These are phyloP conservation scores for Tetragonia tetragonoides DNA, from an alignment of 148 eudicot genomes.

Conservation along the genomic window DNA sequence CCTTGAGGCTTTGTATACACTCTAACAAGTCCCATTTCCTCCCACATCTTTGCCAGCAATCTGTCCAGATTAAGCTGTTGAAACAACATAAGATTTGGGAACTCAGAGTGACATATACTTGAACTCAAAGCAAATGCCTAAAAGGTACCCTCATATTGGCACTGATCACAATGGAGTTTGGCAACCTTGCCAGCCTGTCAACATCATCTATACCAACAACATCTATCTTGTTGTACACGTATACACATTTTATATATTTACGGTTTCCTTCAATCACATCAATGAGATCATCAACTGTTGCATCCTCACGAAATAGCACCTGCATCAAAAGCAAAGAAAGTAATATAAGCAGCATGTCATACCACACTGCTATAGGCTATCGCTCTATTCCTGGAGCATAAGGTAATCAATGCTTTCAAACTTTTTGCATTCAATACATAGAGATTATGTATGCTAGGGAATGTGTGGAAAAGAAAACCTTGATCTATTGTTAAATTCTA, in stretches of 20 bases:
- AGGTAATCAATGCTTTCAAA: background rate
- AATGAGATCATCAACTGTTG: slow-evolving; percentile 96
- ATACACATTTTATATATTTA: slow-evolving; percentile 94
- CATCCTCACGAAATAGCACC: slow-evolving; percentile 98
- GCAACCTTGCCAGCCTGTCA: slow-evolving; percentile 89
- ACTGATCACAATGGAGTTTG: slow-evolving; percentile 94
- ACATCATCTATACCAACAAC: slow-evolving; percentile 99
- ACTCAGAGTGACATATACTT: background rate
- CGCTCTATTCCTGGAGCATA: background rate
- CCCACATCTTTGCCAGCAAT: slow-evolving; percentile 97
- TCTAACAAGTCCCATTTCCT: slow-evolving; percentile 98
- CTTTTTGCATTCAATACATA: background rate
- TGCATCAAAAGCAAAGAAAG: slow-evolving; percentile 26
- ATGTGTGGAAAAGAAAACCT: too few species aligned
- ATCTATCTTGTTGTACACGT: slow-evolving; percentile 99
- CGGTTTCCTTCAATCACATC: slow-evolving; percentile 99
- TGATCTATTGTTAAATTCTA: too few species aligned
- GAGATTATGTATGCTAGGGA: too few species aligned
- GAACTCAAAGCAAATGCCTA: background rate
- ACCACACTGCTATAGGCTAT: background rate
- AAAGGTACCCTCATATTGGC: slow-evolving; percentile 75
- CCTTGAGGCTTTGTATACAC: slow-evolving; percentile 99
- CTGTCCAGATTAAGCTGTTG: slow-evolving; percentile 93
- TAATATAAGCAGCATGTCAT: slow-evolving; percentile 3
- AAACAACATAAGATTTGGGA: slow-evolving; percentile 17